Base-by-base conservation (phyloP, 257 asterid genomes). In the Fraxinus anomala region DNA sequence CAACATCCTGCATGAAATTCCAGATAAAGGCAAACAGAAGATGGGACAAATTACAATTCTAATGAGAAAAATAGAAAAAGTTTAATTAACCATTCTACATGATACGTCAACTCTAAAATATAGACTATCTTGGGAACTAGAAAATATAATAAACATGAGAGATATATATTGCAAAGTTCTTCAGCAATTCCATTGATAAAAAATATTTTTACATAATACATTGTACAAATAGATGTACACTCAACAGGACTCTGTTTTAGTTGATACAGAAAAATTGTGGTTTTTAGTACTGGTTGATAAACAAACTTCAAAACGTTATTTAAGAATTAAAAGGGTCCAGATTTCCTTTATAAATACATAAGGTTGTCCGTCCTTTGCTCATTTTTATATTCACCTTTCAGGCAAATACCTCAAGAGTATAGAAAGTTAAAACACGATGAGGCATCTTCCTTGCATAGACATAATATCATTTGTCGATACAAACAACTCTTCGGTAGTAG, bases 1-100 rank as follows among this genome's bases (percentile, higher is more conserved):
- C 83, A 93, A 74, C 92, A 89, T 85, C 93, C 99, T 95, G 92
- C 91, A 84, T 66, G 77, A 81, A 79, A 77, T 77, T 78, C 80
- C 67, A 59, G 30, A 59, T 59, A 23, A 59, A n/a, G 28, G 67
- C 23, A 17, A 59, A 6, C 14, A 23, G 30, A 59, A 59, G 30
- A 59, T 16, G 59, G 59, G 7, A 49, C 1, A 16, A 49, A 49
- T 49, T 49, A 16, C 59, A 49, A 4, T 13, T 49, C 59, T 49
- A 59, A n/a, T 23, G 67, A 59, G 67, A 66, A 68, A 68, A 51
- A 24, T 3, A 47, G 14, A 5, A 76, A 11, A 11, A 33, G 24
- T 61, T 14, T 67, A n/a, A 23, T 24, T 42, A 13, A 79, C 72
- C 26, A 40, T 70, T 39, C 33, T 54, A 33, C 66, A 54, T 21